A percentile compares a stretch with the other conserved stretches of the same genome.
Conservation (phyloP, 2,329 filamentous ascomycete species). For the Exutisphaerella laricina region DNA sequence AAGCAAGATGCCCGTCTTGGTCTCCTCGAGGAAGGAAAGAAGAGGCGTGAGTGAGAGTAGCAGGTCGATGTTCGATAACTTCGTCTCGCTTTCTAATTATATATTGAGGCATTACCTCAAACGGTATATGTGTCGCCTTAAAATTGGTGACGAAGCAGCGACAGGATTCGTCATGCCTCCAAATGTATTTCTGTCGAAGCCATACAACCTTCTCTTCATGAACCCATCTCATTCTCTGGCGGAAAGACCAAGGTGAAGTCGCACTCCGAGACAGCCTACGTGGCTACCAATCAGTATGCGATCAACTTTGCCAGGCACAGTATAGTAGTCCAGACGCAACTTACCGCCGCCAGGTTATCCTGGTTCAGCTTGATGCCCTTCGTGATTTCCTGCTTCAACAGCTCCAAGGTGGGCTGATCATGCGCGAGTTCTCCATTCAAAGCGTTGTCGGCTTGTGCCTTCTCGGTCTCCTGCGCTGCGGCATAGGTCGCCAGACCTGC, state of each 20-base stretch:
- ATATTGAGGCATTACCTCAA: no score
- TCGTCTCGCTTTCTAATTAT: no score
- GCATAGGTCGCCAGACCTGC: slow-evolving; percentile 18
- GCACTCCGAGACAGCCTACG: slow-evolving; percentile 15
- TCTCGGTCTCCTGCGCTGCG: slow-evolving; percentile 20
- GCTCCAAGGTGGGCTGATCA: slow-evolving; percentile 14
- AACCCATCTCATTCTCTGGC: slow-evolving; percentile 17
- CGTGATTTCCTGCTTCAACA: slow-evolving; percentile 19
- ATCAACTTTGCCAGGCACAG: no score
- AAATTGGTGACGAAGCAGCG: no score
- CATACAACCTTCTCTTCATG: background rate
- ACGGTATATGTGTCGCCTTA: no score
- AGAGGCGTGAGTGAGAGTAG: slow-evolving; percentile 71
- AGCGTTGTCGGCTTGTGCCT: slow-evolving; percentile 7
- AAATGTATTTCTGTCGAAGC: no score
- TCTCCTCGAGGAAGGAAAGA: slow-evolving; percentile 94
- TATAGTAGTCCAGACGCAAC: no score
- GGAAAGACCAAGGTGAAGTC: slow-evolving; percentile 21
- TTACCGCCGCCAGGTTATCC: slow-evolving; percentile 18
- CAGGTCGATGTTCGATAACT: no score
- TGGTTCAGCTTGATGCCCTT: slow-evolving; percentile 21
- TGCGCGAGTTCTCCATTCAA: slow-evolving; percentile 14
- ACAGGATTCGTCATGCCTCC: no score
- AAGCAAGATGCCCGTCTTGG: slow-evolving; percentile 76
- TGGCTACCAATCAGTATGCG: no score